Base-by-base conservation (phyloP, 495 filamentous ascomycete species). In the Penicillium ochrochloron region DNA sequence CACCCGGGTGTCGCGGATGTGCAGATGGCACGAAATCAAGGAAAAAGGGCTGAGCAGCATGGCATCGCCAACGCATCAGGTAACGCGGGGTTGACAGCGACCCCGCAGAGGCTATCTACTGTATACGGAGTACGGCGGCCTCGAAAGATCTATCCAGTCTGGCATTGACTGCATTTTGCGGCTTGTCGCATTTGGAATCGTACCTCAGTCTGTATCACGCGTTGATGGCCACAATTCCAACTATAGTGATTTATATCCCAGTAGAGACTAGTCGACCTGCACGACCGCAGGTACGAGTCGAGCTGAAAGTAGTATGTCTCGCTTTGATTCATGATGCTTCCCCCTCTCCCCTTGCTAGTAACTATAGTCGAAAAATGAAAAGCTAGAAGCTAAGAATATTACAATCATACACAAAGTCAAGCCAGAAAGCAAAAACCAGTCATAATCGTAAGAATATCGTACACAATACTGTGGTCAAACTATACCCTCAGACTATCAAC, bases 61-160 rank as follows among this genome's bases (percentile, higher is more conserved):
- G 59, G 46, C 65, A 66, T 65, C 60, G 72, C 67, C 72, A 75
- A 62, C 70, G 64, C 72, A 75, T 72, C 66, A 70, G 61, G 61
- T 61, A 72, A 64, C 67, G 71, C 71, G 67, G 71, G 71, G 73
- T 64, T 70, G 34, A 25, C 10, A 34, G 19, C 57, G 33, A 66
- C 67, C 70, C 68, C 68, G 63, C 70, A 68, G 51, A 64, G 31
- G 35, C 37, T 52, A 27, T 31, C 25, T n/a, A 8, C 11, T 50
- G 6, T 52, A n/a, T n/a, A 52, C 48, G 48, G 27, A 52, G 48
- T 52, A 51, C 48, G 25, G 25, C 21, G 44, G 1, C 21, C 23
- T 21, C n/a, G n/a, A 21, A n/a, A n/a, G 23, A 15, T 50, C 23
- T 37, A 23, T 23, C 29, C n/a, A 14, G 31, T 56, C 10, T 37